These are phyloP conservation scores for Artemisia annua DNA, from an alignment of 129 eudicot species.

Conservation along the genomic window DNA sequence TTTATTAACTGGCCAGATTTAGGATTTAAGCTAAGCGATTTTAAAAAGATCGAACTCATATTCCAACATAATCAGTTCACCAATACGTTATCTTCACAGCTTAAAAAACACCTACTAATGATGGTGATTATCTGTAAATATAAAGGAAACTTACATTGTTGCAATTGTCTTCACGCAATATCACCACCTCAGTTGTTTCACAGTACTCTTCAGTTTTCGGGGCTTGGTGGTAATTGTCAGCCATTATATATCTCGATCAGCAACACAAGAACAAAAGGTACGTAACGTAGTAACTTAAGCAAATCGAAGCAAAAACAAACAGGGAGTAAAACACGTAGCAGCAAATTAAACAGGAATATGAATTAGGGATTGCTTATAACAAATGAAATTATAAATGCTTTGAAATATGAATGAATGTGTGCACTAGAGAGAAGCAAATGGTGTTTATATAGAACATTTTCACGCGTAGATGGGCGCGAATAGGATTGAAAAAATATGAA, in stretches of 20 bases:
- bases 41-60: too few species aligned
- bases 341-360: not conserved
- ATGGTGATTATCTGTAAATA: not conserved
- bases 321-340: constrained; percentile 2
- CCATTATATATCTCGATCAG: constrained; percentile 23
- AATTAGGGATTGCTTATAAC: not conserved
- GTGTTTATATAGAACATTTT: constrained; percentile 36
- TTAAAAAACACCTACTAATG: not conserved
- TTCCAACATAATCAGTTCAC: too few species aligned
- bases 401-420: constrained; percentile 28
- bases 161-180: constrained; percentile 16
- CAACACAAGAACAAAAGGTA: constrained; percentile 4
- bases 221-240: constrained; percentile 30
- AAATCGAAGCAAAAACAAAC: not conserved
- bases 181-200: constrained; percentile 25
- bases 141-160: constrained; percentile 25
- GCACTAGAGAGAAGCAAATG: constrained; percentile 15
- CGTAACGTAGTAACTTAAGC: not conserved
- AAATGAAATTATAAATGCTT: constrained; percentile 8
- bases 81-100: too few species aligned
- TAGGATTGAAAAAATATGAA: constrained; percentile 16
- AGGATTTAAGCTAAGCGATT: too few species aligned
- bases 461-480: constrained; percentile 17
- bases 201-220: constrained; percentile 29
- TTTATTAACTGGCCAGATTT: too few species aligned